Evolutionary conservation across 1,139 yeast genomes (phyloP).

Genomic region (Diutina mesorugosa): DNA sequence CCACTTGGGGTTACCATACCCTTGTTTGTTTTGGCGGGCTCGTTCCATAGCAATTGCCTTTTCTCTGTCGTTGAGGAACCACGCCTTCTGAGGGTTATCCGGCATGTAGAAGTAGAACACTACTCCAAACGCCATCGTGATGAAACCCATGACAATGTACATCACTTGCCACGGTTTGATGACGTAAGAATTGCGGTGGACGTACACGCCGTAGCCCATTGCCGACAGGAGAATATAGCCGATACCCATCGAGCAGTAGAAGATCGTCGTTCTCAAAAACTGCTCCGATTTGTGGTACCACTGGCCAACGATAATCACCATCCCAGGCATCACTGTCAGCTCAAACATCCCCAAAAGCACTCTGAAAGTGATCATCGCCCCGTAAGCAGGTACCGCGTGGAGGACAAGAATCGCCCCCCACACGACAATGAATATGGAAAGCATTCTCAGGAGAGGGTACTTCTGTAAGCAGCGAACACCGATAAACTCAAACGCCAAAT

Average conservation of each 20-base stretch:
- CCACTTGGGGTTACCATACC: conserved; percentile 5
- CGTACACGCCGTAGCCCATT: conserved; percentile 36
- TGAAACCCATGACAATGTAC: conserved; percentile 33
- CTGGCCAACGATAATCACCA: conserved; percentile 13
- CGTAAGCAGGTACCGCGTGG: conserved; percentile 12
- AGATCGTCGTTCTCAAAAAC: conserved; percentile 6
- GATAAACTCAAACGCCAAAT: conserved; percentile 6
- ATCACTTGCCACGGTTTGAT: conserved; percentile 34
- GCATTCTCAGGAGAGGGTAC: conserved; percentile 6
- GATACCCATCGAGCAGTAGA: conserved; percentile 37
- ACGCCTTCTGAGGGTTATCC: conserved; percentile 39
- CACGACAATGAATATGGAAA: conserved; percentile 4
- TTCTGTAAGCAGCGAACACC: conserved; percentile 5
- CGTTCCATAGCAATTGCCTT: conserved; percentile 6
- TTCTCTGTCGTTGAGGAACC: conserved; percentile 12
- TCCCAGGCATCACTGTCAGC: conserved; percentile 14
- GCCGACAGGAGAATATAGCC: conserved; percentile 37
- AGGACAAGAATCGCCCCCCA: conserved; percentile 6
- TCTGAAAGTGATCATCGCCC: conserved; percentile 23
- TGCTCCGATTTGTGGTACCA: conserved; percentile 14
- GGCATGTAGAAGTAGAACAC: conserved; percentile 33
- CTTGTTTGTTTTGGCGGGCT: conserved; percentile 7
- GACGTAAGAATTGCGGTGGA: conserved; percentile 15
- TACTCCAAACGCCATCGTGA: conserved; percentile 32
- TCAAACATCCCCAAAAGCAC: conserved; percentile 17